These are phyloP conservation scores for Acrodontium crateriforme DNA, from an alignment of 2,329 filamentous ascomycete species.

Conservation along the genomic window DNA sequence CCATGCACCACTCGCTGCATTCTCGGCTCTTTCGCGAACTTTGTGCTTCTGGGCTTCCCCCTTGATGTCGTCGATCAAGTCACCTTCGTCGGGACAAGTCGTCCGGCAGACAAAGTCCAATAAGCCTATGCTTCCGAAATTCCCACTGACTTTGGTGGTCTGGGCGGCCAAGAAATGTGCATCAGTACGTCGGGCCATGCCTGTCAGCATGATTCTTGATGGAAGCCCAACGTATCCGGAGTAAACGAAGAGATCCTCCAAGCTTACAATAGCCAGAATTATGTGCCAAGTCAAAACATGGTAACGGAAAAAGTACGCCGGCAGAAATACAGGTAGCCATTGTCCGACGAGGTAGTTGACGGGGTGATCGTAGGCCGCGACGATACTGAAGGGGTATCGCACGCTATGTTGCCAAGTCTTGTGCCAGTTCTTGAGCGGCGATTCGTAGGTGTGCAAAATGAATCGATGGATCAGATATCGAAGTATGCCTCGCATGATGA, in stretches of 20 bases:
- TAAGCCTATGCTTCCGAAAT: conserved; percentile 39
- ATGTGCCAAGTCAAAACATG: conserved; percentile 62
- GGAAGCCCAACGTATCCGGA: conserved; percentile 53
- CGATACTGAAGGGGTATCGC: conserved; percentile 45
- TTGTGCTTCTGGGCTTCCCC: conserved; percentile 43
- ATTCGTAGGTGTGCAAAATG: conserved; percentile 44
- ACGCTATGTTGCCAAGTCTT: conserved; percentile 45
- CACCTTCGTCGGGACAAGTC: conserved; percentile 29
- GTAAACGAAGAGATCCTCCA: conserved; percentile 53
- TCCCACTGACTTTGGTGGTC: conserved; percentile 22
- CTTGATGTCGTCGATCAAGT: conserved; percentile 41
- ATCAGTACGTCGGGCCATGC: conserved; percentile 44
- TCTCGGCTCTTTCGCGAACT: conserved; percentile 29
- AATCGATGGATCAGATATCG: conserved; percentile 62
- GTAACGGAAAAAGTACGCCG: conserved; percentile 49
- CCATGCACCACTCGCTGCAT: too few relatives aligned
- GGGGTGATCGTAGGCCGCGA: conserved; percentile 56
- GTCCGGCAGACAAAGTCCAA: conserved; percentile 50
- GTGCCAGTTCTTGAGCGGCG: conserved; percentile 28
- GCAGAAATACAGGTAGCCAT: conserved; percentile 52
- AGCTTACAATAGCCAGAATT: conserved; percentile 46
- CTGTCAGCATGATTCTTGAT: conserved; percentile 42
- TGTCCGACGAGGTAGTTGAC: conserved; percentile 47
- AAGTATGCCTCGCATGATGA: conserved; percentile 47
- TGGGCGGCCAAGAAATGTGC: conserved; percentile 36